Evolutionary conservation across 139 green algal genomes (phyloP).

Genomic region (Chlorella ohadii): DNA sequence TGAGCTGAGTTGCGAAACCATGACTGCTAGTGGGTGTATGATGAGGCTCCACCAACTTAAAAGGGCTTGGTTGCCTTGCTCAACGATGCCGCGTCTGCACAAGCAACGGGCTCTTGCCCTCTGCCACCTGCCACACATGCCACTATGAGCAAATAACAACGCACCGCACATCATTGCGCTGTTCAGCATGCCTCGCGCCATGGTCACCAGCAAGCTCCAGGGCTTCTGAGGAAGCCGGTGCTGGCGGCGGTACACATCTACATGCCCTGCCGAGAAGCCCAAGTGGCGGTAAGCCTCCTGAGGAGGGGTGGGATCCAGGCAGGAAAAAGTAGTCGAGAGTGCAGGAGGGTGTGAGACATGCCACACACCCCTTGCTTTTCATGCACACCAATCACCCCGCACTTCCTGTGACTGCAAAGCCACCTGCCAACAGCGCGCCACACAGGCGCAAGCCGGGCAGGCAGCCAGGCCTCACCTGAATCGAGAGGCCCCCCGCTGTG

Average conservation of each 20-base stretch:
- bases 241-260: constrained; percentile 35
- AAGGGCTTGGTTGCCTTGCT: too few species aligned
- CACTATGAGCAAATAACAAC: background rate
- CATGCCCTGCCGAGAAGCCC: background rate
- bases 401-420: too few species aligned
- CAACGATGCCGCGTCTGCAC: too few species aligned
- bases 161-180: constrained; percentile 17
- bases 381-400: too few species aligned
- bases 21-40: too few species aligned
- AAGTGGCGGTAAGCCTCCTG: constrained; percentile 12
- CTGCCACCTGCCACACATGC: too few species aligned
- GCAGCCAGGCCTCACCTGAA: background rate
- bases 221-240: background rate
- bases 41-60: too few species aligned
- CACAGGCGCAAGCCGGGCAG: background rate
- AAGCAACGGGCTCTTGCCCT: too few species aligned
- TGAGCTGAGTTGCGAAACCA: too few species aligned
- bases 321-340: background rate
- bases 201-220: background rate
- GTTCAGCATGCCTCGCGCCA: constrained; percentile 3
- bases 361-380: too few species aligned
- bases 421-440: too few species aligned
- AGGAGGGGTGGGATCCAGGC: background rate
- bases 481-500: background rate
- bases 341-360: background rate